These are phyloP conservation scores for Starmera dryadoides DNA, from an alignment of 805 yeast genomes.

Conservation along the genomic window DNA sequence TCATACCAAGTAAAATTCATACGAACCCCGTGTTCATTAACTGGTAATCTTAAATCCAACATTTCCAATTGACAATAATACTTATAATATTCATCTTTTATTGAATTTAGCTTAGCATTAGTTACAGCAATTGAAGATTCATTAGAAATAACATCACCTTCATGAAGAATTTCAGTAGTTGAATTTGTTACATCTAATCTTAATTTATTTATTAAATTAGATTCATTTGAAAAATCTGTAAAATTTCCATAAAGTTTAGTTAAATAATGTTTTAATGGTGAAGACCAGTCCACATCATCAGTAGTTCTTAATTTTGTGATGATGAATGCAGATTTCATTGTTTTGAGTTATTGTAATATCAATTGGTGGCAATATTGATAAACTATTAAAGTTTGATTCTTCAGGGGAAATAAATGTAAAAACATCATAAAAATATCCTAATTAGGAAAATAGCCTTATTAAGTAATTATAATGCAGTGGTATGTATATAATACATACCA, in stretches of 20 bases:
- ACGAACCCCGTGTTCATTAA: conserved; percentile 44
- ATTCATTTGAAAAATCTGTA: conserved; percentile 50
- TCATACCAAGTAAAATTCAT: conserved; percentile 76
- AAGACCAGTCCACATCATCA: conserved; percentile 57
- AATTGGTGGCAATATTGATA: too few relatives aligned
- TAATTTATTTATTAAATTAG: conserved; percentile 44
- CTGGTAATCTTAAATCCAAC: conserved; percentile 69
- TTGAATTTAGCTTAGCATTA: conserved; percentile 20
- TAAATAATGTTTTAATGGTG: conserved; percentile 52
- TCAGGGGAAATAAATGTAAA: too few relatives aligned
- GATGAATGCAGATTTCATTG: conserved; percentile 15
- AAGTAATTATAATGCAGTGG: too few relatives aligned
- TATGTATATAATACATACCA: too few relatives aligned
- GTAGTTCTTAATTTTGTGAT: conserved; percentile 31
- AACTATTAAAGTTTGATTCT: too few relatives aligned
- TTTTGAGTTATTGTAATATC: too few relatives aligned
- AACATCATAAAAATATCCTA: too few relatives aligned
- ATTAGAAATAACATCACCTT: not conserved
- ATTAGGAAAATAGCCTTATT: too few relatives aligned
- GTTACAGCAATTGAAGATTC: not conserved
- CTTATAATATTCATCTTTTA: conserved; percentile 49
- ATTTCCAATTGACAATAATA: conserved; percentile 82
- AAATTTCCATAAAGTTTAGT: conserved; percentile 55
- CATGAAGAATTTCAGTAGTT: conserved; percentile 17
- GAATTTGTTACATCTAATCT: conserved; percentile 53